Base-by-base conservation (phyloP, 768 basidiomycete genomes). In the Tricholoma saponaceum region DNA sequence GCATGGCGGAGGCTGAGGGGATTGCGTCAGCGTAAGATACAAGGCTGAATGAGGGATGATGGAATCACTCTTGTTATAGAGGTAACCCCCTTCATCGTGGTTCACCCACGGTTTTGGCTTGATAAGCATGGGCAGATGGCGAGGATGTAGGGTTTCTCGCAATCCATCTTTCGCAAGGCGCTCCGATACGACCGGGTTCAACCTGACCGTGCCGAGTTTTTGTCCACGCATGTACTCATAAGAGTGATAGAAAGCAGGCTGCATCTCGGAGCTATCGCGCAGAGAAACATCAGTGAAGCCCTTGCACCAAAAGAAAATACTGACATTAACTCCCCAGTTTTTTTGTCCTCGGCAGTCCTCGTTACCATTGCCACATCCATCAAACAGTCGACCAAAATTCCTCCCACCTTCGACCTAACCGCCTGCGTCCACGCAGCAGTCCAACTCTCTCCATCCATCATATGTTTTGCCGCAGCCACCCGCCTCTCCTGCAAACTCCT, bases 201-300 rank as follows among this genome's bases (percentile, higher is more conserved):
- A 73, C 67, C 85, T 85, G 69, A 98, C 87, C 20, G 98, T 84
- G 26, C 96, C 96, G n/a, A 97, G 80, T 68, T 94, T 96, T 60
- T 86, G 86, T 0, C 96, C 95, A n/a, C 91, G 84, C n/a, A 87
- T 69, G 68, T 95, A 96, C 70, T 98, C 95, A 68, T 97, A 97
- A 1, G 85, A 80, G 66, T 97, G 95, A 54, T 84, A 86, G 73
- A 98, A 95, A 1, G 95, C 96, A 0, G 91, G 90, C 63, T 98
- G 95, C 18, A 76, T 74, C 69, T 97, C 94, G 28, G 80, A 74
- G 37, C 89, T 91, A 60, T 4, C 54, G 13, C 46, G 10, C 33
- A 50, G 3, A 52, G 23, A 43, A 20, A 25, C 65, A 56, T 30
- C 60, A 44, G 58, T 26, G 33, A 41, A 4, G 28, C 22, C 16